Percentiles rank a stretch among this genome's conserved stretches.
Conservation (phyloP, 306 rosid genomes). For the Vigna reflexopilosa region DNA sequence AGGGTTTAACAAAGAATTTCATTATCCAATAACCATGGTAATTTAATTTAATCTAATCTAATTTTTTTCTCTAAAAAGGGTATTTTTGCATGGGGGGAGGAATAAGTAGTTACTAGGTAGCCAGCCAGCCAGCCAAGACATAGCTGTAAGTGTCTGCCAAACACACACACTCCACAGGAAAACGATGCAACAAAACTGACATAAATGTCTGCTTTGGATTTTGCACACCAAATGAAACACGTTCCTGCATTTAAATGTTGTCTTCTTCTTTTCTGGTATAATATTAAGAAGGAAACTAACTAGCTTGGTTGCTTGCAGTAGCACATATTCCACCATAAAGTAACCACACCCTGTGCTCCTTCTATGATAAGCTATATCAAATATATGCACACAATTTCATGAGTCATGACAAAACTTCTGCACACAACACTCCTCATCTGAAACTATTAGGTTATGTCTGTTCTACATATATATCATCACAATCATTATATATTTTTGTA, state of each 20-base stretch:
- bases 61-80: not conserved
- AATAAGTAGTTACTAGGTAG: not conserved
- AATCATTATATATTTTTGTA: not conserved
- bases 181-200: constrained; percentile 35
- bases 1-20: not conserved
- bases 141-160: constrained; percentile 35
- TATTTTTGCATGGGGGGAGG: not conserved
- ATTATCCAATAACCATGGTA: not conserved
- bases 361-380: constrained; percentile 41
- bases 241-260: constrained; percentile 26
- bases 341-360: not conserved
- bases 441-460: constrained; percentile 2
- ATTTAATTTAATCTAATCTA: not conserved
- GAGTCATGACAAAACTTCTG: not conserved
- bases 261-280: constrained; percentile 15
- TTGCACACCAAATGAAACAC: constrained; percentile 35
- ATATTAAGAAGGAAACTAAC: constrained; percentile 3
- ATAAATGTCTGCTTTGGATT: constrained; percentile 25
- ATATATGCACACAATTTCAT: not conserved
- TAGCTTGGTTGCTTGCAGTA: not conserved
- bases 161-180: not conserved
- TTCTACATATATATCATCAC: not conserved
- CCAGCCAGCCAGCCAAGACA: not conserved
- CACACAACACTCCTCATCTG: constrained; percentile 13
- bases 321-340: not conserved